Percentiles rank a stretch among this genome's conserved stretches.
These are phyloP conservation scores for Diplodia seriata DNA, from an alignment of 2,329 filamentous ascomycete species.

Conservation along the genomic window DNA sequence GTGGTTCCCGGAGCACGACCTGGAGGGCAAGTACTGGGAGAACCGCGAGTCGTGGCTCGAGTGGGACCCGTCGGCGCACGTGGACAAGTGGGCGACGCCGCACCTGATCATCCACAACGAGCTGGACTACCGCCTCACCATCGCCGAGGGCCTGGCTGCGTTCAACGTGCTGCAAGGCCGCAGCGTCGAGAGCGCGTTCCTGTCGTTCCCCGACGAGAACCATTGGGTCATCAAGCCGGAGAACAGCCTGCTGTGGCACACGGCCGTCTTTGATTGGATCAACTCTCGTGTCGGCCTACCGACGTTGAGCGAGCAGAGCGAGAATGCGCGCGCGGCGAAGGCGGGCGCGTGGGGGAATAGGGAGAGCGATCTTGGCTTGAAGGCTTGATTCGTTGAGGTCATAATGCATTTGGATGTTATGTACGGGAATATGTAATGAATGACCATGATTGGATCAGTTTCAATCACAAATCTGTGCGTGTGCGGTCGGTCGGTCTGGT, in stretches of 20 bases:
- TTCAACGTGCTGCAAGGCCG: slow-evolving; percentile 85
- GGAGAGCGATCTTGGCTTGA: slow-evolving; percentile 27
- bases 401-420: neutral
- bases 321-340: slow-evolving; percentile 32
- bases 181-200: slow-evolving; percentile 75
- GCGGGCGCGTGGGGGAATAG: slow-evolving; percentile 24
- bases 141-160: slow-evolving; percentile 82
- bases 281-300: slow-evolving; percentile 64
- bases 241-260: slow-evolving; percentile 90
- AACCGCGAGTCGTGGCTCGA: slow-evolving; percentile 58
- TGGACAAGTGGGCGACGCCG: slow-evolving; percentile 80
- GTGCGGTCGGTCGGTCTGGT: no score
- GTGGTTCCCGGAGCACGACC: slow-evolving; percentile 59
- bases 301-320: slow-evolving; percentile 44
- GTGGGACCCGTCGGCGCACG: slow-evolving; percentile 65
- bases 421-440: neutral
- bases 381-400: neutral
- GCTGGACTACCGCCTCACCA: slow-evolving; percentile 84
- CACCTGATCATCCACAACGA: slow-evolving; percentile 90
- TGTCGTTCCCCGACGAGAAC: slow-evolving; percentile 82
- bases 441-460: neutral
- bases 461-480: no score
- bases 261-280: slow-evolving; percentile 80
- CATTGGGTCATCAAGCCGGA: slow-evolving; percentile 86
- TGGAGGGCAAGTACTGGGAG: slow-evolving; percentile 46